These are phyloP conservation scores for Tricholoma sp. DNA, from an alignment of 768 basidiomycete genomes.

Conservation along the genomic window DNA sequence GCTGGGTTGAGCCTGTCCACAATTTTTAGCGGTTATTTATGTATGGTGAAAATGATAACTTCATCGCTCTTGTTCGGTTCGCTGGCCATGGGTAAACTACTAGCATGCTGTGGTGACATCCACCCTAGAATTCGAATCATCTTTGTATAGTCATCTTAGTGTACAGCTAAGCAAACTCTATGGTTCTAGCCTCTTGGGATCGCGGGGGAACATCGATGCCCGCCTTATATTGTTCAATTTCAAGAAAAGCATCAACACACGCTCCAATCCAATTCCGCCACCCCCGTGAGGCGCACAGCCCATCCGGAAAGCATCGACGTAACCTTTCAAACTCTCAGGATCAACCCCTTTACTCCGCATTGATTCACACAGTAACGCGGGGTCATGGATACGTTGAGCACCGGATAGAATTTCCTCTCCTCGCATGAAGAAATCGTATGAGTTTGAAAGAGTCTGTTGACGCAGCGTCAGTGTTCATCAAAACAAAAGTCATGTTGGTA, in stretches of 20 bases:
- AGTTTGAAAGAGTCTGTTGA: constrained; percentile 82
- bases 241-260: constrained; percentile 96
- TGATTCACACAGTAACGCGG: constrained; percentile 71
- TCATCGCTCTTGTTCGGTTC: no score
- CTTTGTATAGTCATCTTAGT: not conserved
- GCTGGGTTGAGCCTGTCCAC: no score
- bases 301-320: constrained; percentile 91
- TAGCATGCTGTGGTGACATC: no score
- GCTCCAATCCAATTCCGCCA: constrained; percentile 92
- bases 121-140: no score
- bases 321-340: constrained; percentile 86
- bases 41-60: no score
- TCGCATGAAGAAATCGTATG: constrained; percentile 99
- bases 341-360: constrained; percentile 88
- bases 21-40: no score
- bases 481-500: constrained; percentile 2
- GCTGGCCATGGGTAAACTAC: no score
- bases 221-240: constrained; percentile 94
- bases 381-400: constrained; percentile 95
- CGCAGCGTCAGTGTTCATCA: constrained; percentile 4
- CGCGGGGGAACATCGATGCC: constrained; percentile 92
- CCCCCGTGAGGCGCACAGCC: constrained; percentile 97
- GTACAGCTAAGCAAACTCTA: constrained; percentile 27
- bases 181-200: constrained; percentile 92
- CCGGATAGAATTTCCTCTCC: constrained; percentile 99